Evolutionary conservation across 768 basidiomycete species (phyloP).

Genomic region (Rhizopogon vinicolor): DNA sequence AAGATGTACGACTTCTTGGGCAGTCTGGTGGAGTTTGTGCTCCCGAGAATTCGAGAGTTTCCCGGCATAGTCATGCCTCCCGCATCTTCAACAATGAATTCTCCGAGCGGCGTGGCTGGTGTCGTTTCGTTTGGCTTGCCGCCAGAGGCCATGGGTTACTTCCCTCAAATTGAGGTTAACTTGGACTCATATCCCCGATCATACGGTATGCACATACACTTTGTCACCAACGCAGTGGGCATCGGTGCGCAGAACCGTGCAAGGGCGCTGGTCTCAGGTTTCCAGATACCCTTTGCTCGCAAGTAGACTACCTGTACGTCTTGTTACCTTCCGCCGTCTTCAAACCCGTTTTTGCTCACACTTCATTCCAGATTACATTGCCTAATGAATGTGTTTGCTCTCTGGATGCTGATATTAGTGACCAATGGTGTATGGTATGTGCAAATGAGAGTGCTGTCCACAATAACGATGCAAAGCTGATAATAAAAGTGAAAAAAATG

Average conservation of each 20-base stretch:
- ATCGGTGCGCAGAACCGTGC: constrained; percentile 89
- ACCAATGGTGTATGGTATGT: constrained; percentile 17
- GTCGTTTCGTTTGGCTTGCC: constrained; percentile 89
- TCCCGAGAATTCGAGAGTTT: constrained; percentile 93
- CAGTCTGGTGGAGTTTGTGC: constrained; percentile 86
- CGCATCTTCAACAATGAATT: constrained; percentile 61
- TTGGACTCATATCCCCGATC: constrained; percentile 81
- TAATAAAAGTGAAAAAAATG: constrained; percentile 15
- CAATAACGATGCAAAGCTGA: constrained; percentile 14
- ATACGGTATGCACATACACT: constrained; percentile 93
- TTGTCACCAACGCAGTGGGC: constrained; percentile 84
- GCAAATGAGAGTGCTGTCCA: constrained; percentile 27
- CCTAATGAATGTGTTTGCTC: constrained; percentile 4
- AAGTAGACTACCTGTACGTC: constrained; percentile 17
- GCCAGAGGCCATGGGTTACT: constrained; percentile 79
- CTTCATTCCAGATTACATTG: neutral
- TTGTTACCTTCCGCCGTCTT: neutral
- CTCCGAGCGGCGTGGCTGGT: constrained; percentile 76
- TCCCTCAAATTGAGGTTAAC: constrained; percentile 96
- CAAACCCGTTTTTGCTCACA: neutral
- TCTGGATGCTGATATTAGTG: constrained; percentile 19
- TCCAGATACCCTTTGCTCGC: constrained; percentile 84
- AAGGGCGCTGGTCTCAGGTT: constrained; percentile 82
- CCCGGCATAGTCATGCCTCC: constrained; percentile 78
- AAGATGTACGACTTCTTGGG: constrained; percentile 95